Percentiles rank a stretch among this genome's conserved stretches.
Conservation (phyloP, 306 rosid species). For the Inga leiocalycina region DNA sequence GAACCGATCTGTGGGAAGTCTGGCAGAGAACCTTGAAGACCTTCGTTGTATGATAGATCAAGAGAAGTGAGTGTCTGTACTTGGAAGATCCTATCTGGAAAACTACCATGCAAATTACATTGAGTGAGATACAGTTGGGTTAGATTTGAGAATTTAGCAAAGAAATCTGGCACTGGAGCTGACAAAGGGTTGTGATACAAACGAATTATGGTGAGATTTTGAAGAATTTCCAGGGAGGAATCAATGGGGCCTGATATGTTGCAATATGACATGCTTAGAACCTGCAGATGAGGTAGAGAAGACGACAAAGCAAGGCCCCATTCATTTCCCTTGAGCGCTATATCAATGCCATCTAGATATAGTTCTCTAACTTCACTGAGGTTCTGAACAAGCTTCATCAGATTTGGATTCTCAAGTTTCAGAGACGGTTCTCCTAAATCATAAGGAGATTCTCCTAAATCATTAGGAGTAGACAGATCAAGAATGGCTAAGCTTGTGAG, state of each 20-base stretch:
- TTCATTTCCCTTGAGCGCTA: slow-evolving; percentile 38
- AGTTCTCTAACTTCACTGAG: slow-evolving; percentile 14
- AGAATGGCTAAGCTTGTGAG: neutral
- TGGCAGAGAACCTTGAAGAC: slow-evolving; percentile 20
- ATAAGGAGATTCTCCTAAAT: too few species aligned
- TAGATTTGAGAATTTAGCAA: slow-evolving; percentile 16
- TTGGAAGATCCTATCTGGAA: slow-evolving; percentile 23
- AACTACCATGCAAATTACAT: neutral
- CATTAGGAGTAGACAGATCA: neutral
- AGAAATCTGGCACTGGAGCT: slow-evolving; percentile 1
- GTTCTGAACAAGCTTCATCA: slow-evolving; percentile 13
- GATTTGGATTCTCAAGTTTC: neutral
- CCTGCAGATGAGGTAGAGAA: neutral
- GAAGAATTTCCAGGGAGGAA: neutral
- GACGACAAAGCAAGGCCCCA: slow-evolving; percentile 36
- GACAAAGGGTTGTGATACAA: neutral
- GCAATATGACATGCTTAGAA: slow-evolving; percentile 23
- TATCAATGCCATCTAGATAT: slow-evolving; percentile 37
- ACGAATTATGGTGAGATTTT: neutral
- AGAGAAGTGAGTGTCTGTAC: neutral
- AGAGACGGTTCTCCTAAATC: neutral
- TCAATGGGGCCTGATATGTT: slow-evolving; percentile 25
- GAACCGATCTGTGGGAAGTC: neutral
- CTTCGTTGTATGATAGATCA: neutral
- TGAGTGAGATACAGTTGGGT: neutral